These are phyloP conservation scores for Diospyros kaki DNA, from an alignment of 148 eudicot species.

Conservation along the genomic window DNA sequence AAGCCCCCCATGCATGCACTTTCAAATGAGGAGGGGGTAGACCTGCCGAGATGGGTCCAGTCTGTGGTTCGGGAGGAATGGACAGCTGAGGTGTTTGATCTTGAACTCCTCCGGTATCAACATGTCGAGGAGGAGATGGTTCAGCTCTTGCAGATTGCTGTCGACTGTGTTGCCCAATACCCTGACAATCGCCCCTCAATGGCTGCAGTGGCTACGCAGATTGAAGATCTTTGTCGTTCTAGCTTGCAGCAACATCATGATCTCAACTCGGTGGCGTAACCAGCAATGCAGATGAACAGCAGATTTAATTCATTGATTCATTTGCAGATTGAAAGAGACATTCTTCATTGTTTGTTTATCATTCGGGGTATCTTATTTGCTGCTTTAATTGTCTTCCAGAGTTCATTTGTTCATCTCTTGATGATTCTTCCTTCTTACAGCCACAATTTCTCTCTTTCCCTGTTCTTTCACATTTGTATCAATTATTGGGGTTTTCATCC, in stretches of 20 bases:
- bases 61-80: constrained; percentile 73
- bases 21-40: constrained; percentile 84
- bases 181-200: constrained; percentile 81
- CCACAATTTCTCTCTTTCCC: neutral
- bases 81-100: constrained; percentile 92
- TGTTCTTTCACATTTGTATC: too few species aligned
- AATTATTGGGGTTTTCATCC: too few species aligned
- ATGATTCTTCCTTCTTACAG: neutral
- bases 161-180: constrained; percentile 58
- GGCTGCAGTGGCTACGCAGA: constrained; percentile 35
- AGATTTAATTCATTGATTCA: constrained; percentile 4
- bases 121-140: constrained; percentile 75
- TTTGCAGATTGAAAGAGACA: neutral
- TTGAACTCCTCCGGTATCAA: constrained; percentile 79
- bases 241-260: constrained; percentile 24
- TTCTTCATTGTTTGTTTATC: constrained; percentile 24
- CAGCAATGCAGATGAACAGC: constrained; percentile 19
- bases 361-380: constrained; percentile 33
- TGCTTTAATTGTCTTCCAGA: constrained; percentile 8
- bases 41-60: constrained; percentile 91
- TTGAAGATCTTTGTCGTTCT: constrained; percentile 49
- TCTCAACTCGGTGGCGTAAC: constrained; percentile 25
- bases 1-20: constrained; percentile 87
- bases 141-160: constrained; percentile 50
- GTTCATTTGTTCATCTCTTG: constrained; percentile 15